A percentile compares a stretch with the other conserved stretches of the same genome.
These are phyloP conservation scores for Lentinula raphanica DNA, from an alignment of 768 basidiomycete genomes.

Conservation along the genomic window DNA sequence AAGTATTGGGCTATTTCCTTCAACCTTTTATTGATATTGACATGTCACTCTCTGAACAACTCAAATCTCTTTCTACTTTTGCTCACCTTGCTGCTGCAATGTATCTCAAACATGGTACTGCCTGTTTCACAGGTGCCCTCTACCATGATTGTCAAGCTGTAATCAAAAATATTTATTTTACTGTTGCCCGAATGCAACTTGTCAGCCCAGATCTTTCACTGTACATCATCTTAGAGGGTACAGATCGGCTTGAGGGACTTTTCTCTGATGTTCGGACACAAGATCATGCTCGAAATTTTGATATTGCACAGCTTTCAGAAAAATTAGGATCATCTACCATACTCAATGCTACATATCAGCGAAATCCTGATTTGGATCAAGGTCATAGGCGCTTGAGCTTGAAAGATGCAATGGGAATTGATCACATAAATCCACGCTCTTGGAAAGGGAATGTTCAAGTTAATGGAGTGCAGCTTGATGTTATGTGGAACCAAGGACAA, in stretches of 20 bases:
- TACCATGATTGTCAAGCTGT: slow-evolving; percentile 22
- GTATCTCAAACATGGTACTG: slow-evolving; percentile 12
- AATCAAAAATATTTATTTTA: slow-evolving; percentile 22
- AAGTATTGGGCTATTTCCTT: slow-evolving; percentile 8
- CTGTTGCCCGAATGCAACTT: slow-evolving; percentile 17
- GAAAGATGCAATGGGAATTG: slow-evolving; percentile 13
- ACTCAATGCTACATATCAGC: slow-evolving; percentile 15
- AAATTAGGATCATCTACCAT: slow-evolving; percentile 15
- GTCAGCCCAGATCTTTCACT: slow-evolving; percentile 10
- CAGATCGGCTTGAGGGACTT: slow-evolving; percentile 22
- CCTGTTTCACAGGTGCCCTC: slow-evolving; percentile 16
- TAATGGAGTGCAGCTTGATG: background rate
- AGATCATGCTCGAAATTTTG: slow-evolving; percentile 19
- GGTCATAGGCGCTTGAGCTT: slow-evolving; percentile 14
- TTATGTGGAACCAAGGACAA: background rate
- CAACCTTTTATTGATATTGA: slow-evolving; percentile 15
- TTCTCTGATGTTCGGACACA: slow-evolving; percentile 18
- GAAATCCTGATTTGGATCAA: slow-evolving; percentile 2
- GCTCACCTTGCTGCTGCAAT: slow-evolving; percentile 14
- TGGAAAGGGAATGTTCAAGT: slow-evolving; percentile 16
- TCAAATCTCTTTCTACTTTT: slow-evolving; percentile 14
- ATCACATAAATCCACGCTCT: slow-evolving; percentile 20
- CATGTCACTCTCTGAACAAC: slow-evolving; percentile 16
- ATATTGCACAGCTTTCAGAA: slow-evolving; percentile 17
- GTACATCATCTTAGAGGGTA: slow-evolving; percentile 18